These are phyloP conservation scores for Cornus controversa DNA, from an alignment of 148 eudicot genomes.

Conservation along the genomic window DNA sequence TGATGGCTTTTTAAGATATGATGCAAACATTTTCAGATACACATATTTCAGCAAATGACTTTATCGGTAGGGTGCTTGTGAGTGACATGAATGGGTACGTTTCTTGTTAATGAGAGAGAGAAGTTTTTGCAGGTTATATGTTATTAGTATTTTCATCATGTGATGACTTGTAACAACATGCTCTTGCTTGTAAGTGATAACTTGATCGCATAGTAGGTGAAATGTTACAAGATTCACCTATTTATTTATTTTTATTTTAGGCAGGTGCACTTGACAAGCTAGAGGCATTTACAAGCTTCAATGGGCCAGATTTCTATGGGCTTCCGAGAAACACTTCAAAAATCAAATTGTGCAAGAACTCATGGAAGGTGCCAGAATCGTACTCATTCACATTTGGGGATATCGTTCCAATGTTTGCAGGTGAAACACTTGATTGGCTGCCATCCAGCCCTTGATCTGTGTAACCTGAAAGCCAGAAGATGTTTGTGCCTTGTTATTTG, in stretches of 20 bases:
- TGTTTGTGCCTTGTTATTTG: neutral
- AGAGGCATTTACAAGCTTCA: constrained; percentile 94
- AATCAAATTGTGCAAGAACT: constrained; percentile 57
- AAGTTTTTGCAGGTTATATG: neutral
- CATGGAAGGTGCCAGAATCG: constrained; percentile 82
- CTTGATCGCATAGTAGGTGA: neutral
- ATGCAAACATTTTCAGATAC: too few species aligned
- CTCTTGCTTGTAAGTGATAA: neutral
- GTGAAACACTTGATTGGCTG: constrained; percentile 78
- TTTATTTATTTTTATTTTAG: constrained; percentile 26
- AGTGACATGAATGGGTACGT: too few species aligned
- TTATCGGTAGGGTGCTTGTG: neutral
- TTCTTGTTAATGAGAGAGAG: too few species aligned
- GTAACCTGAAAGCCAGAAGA: neutral
- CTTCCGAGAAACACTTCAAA: constrained; percentile 79
- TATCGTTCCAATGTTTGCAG: constrained; percentile 91
- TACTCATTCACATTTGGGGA: constrained; percentile 57
- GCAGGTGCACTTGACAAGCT: constrained; percentile 92
- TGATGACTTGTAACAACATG: too few species aligned
- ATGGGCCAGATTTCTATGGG: constrained; percentile 95
- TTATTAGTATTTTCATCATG: neutral
- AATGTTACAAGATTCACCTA: neutral
- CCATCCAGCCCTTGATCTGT: constrained; percentile 37
- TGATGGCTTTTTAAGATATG: too few species aligned
- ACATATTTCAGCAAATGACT: neutral